Evolutionary conservation across 1,284 basidiomycete species (phyloP).

Genomic region (Rhizoctonia solani): DNA sequence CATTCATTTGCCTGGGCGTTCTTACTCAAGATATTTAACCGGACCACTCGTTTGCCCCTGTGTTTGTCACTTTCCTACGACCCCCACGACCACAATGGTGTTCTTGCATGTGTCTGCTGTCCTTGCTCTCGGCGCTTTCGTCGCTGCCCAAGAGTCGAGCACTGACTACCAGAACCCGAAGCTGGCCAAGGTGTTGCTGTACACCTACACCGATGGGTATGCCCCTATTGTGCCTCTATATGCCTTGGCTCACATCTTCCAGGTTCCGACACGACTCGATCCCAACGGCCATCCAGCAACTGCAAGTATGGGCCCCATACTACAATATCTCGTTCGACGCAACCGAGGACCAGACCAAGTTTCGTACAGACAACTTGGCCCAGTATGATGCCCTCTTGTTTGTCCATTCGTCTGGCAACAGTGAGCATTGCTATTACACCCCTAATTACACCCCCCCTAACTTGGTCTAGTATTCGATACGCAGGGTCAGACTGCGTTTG

Average conservation of each 20-base stretch:
- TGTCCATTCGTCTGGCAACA: constrained; percentile 58
- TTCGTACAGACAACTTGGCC: constrained; percentile 59
- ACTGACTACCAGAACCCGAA: constrained; percentile 1
- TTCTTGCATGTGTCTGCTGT: background rate
- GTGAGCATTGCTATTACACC: background rate
- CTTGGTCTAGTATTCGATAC: too few species aligned
- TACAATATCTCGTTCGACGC: constrained; percentile 62
- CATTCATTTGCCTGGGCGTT: too few species aligned
- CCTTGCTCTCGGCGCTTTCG: background rate
- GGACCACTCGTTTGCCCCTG: background rate
- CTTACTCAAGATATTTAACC: too few species aligned
- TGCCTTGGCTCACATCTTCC: background rate
- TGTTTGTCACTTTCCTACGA: too few species aligned
- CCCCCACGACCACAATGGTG: too few species aligned
- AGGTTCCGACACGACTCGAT: constrained; percentile 66
- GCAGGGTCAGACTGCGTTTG: constrained; percentile 66
- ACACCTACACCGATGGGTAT: constrained; percentile 28
- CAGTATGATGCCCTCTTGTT: constrained; percentile 72
- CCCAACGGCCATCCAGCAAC: constrained; percentile 64
- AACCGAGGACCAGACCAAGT: constrained; percentile 66
- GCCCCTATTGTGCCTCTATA: background rate
- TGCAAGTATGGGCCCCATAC: constrained; percentile 52
- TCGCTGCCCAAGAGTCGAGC: constrained; percentile 2
- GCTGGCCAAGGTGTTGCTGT: constrained; percentile 22
- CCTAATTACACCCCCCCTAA: constrained; percentile 41